Percentiles rank a stretch among this genome's conserved stretches.
phyloP scores from a whole-genome alignment of 23 red algal genomes.

The Cyanidium caldarium region DNA sequence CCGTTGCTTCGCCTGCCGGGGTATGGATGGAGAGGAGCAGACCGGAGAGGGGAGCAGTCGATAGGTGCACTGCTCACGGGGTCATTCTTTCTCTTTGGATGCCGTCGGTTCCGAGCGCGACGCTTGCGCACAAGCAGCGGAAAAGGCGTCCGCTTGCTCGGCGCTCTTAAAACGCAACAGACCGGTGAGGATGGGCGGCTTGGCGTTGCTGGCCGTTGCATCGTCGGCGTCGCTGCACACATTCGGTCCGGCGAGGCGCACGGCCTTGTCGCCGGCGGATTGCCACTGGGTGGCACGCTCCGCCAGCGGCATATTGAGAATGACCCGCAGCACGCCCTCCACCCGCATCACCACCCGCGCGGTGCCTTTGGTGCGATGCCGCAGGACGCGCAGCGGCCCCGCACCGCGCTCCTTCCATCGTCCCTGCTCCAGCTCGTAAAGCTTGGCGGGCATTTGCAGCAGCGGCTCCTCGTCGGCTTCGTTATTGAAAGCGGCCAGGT shows the following conservation, averaged over 20 bases:
- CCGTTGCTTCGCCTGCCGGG: background rate
- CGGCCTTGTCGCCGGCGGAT: background rate
- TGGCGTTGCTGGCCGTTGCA: background rate
- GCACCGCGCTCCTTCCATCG: conserved; percentile 74
- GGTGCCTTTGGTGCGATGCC: conserved; percentile 8
- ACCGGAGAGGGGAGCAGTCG: too few relatives aligned
- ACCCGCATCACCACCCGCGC: conserved; percentile 79
- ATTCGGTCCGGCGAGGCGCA: background rate
- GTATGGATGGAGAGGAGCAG: too few relatives aligned
- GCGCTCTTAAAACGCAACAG: too few relatives aligned
- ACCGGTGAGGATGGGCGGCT: too few relatives aligned
- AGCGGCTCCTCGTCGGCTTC: conserved; percentile 53
- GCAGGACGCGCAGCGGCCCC: conserved; percentile 43
- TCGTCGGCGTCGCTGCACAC: background rate
- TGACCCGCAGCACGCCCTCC: conserved; percentile 55
- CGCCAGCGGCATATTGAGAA: conserved; percentile 55
- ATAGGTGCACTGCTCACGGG: too few relatives aligned
- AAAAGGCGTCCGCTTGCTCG: too few relatives aligned
- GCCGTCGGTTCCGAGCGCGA: too few relatives aligned
- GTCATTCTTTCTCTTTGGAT: too few relatives aligned
- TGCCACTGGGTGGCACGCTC: background rate
- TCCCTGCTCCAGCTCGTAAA: conserved; percentile 38
- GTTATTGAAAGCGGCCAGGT: background rate
- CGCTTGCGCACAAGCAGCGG: too few relatives aligned
- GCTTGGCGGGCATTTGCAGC: conserved; percentile 30